Conservation (phyloP, 139 green algal genomes). For the Picochlorum costavermella region DNA sequence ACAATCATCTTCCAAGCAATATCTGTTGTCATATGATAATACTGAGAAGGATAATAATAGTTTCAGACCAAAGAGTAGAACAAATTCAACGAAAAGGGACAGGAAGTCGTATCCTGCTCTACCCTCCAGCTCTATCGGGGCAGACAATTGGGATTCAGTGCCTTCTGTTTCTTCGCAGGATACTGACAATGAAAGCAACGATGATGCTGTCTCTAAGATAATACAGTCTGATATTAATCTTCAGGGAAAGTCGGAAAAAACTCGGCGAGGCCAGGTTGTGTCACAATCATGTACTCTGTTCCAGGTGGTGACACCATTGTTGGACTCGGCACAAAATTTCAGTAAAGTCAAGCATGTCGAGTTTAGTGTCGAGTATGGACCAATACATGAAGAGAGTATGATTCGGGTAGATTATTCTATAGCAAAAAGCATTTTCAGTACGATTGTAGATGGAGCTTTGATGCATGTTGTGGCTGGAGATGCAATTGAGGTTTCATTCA, state of each 20-base stretch:
- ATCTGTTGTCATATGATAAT: background rate
- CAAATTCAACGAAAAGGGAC: background rate
- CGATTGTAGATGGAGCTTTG: conserved; percentile 12
- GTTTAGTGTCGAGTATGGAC: background rate
- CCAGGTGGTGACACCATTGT: background rate
- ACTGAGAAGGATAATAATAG: background rate
- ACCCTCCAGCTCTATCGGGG: conserved; percentile 18
- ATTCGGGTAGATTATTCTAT: too few species aligned
- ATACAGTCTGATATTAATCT: too few species aligned
- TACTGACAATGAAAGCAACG: background rate
- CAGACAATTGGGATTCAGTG: conserved; percentile 10
- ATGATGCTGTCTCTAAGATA: background rate
- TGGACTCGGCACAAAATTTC: background rate
- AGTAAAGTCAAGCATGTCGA: background rate
- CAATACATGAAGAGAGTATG: too few species aligned
- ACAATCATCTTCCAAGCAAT: background rate
- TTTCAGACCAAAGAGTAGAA: background rate
- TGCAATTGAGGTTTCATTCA: conserved; percentile 15
- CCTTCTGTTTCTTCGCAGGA: background rate
- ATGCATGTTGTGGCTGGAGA: conserved; percentile 15
- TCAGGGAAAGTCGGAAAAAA: too few species aligned
- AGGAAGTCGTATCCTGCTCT: conserved; percentile 6
- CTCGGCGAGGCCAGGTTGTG: too few species aligned
- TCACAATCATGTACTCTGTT: background rate
- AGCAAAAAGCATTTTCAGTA: too few species aligned